Base-by-base conservation (phyloP, 805 yeast genomes). In the Yarrowia porcina region DNA sequence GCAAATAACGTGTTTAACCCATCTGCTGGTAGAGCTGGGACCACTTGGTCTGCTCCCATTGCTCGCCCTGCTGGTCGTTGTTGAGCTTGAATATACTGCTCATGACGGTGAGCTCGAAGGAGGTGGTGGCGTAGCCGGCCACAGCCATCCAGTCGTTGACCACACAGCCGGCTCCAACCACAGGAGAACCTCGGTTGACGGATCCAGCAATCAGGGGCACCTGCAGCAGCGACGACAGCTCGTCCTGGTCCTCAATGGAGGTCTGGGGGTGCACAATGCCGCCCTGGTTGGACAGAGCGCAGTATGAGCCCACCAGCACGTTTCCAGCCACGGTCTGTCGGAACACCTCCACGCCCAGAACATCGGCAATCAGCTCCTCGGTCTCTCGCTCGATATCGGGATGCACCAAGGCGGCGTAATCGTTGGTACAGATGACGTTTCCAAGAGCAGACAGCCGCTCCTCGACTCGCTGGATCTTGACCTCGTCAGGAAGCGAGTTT, bases 381-480 rank as follows among this genome's bases (percentile, higher is more conserved):
- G 99, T 94, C 78, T 94, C 99, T 75, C 99, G 87, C 80, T 94
- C 99, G 68, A 94, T 90, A 79, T 94, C 99, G 59, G 99, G 99
- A 77, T 94, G 99, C 62, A 94, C 99, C 68, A 94, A 83, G 3
- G 99, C 99, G 70, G 96, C 99, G 74, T 94, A 94, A 76, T 94
- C 99, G 77, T 94, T 94, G 79, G 98, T 93, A 78, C 98, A 93
- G 72, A 94, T 91, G 66, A 94, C 99, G 71, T 94, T 94, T 71
- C 99, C 99, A 68, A 94, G 79, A 13, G 99, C 99, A 60, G 97
- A 89, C 67, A 94, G 80, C 74, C 99, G 86, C 79, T 94, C 99
- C 78, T 94, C 99, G 39, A 96, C 97, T 76, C 99, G 85, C 79
- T 94, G 99, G 71, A 94, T 91, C 77, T 89, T 92, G 69, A 94